phyloP scores from a whole-genome alignment of 2,329 filamentous ascomycete genomes.

The Pseudohalonectria lignicola region DNA sequence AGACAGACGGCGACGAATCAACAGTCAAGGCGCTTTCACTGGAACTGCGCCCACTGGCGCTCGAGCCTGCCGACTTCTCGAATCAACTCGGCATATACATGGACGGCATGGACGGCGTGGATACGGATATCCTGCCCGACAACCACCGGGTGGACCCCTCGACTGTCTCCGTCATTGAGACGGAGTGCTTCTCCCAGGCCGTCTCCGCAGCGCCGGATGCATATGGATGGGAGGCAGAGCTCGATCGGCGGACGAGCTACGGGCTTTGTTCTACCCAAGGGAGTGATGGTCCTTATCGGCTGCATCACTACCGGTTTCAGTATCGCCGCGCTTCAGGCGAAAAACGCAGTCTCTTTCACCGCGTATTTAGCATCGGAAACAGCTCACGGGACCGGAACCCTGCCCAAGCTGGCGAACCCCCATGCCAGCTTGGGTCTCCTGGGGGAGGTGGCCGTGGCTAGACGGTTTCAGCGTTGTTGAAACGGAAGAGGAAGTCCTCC shows the following conservation, averaged over 20 bases:
- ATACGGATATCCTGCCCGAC: too few relatives aligned
- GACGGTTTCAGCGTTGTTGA: too few relatives aligned
- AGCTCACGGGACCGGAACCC: too few relatives aligned
- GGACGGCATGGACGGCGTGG: too few relatives aligned
- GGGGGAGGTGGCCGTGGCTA: too few relatives aligned
- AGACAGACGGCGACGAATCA: constrained; percentile 4
- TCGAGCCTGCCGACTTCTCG: constrained; percentile 19
- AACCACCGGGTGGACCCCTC: constrained; percentile 12
- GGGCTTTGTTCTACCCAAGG: constrained; percentile 3
- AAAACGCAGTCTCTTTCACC: constrained; percentile 25
- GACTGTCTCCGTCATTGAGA: constrained; percentile 14
- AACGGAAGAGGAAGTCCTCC: too few relatives aligned
- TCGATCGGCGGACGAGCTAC: constrained; percentile 17
- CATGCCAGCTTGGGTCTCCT: too few relatives aligned
- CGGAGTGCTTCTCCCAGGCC: constrained; percentile 13
- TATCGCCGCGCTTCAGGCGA: constrained; percentile 15
- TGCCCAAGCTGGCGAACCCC: too few relatives aligned
- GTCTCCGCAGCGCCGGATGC: constrained; percentile 24
- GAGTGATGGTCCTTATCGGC: background rate
- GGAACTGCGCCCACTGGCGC: background rate
- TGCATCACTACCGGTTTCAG: constrained; percentile 13
- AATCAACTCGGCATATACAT: constrained; percentile 23
- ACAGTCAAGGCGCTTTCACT: constrained; percentile 3
- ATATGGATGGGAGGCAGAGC: constrained; percentile 45
- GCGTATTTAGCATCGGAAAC: constrained; percentile 24